These are phyloP conservation scores for Polytolypa hystricis DNA, from an alignment of 2,329 filamentous ascomycete genomes.

Conservation along the genomic window DNA sequence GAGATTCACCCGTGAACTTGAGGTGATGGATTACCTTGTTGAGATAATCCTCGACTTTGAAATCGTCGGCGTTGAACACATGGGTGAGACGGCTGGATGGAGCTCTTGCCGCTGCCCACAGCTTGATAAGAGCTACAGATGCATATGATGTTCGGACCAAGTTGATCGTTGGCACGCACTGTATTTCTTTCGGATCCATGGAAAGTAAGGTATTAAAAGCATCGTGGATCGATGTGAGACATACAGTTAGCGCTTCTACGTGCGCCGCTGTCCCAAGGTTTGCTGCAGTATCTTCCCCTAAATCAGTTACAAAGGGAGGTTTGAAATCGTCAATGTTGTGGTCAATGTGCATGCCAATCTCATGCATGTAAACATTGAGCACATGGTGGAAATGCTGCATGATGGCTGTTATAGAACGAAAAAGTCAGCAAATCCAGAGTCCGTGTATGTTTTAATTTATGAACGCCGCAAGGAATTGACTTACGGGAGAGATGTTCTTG, in stretches of 20 bases:
- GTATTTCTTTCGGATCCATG: slow-evolving; percentile 49
- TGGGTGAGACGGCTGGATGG: slow-evolving; percentile 56
- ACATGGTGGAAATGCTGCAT: slow-evolving; percentile 54
- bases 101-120: slow-evolving; percentile 56
- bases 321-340: slow-evolving; percentile 44
- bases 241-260: slow-evolving; percentile 56
- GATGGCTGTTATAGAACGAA: slow-evolving; percentile 36
- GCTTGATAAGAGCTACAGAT: slow-evolving; percentile 61
- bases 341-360: slow-evolving; percentile 59
- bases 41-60: slow-evolving; percentile 56
- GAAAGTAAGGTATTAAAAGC: slow-evolving; percentile 54
- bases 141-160: slow-evolving; percentile 63
- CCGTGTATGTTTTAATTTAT: neutral
- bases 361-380: slow-evolving; percentile 62
- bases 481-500: slow-evolving; percentile 45
- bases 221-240: slow-evolving; percentile 54
- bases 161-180: slow-evolving; percentile 57
- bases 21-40: slow-evolving; percentile 61
- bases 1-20: slow-evolving; percentile 49
- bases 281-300: slow-evolving; percentile 25
- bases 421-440: slow-evolving; percentile 6
- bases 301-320: slow-evolving; percentile 34
- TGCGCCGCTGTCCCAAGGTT: slow-evolving; percentile 45
- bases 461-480: slow-evolving; percentile 15
- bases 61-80: slow-evolving; percentile 55